Evolutionary conservation across 495 filamentous ascomycete genomes (phyloP), one percentile per base, ranked within the genome.

Genomic region (Sordaria brevicollis): DNA sequence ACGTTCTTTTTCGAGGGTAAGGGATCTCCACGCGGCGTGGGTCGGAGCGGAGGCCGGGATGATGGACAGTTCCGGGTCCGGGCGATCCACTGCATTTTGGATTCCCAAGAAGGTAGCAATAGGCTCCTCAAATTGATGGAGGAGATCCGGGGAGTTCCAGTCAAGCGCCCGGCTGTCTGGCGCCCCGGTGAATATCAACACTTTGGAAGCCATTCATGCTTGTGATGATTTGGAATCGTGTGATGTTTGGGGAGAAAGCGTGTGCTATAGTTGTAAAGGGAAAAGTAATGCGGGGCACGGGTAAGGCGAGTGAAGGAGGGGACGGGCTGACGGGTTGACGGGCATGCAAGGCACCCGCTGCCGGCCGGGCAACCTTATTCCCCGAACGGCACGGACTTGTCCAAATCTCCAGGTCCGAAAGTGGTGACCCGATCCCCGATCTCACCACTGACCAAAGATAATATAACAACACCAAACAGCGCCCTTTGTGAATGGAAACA

Each of bases 111-210:
- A 89, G 17, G 79, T 80, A 5, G 80, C 79, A 43, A 89, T 81
- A 3, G 83, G 76, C 2, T 78, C 76, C 7, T 78, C 71, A 67
- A 83, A 84, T 9, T 76, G 74, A 13, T 81, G 73, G 38, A 91
- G 77, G 65, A 92, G 79, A 35, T 80, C 78, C 5, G 77, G 72
- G 35, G 83, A 75, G 37, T 82, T 77, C 90, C 90, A 93, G 34
- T 84, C 73, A 13, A 93, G 80, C 35, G 79, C 80, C 39, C 71
- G 73, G 21, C 74, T 72, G 31, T 86, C 82, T 33, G 91, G 91
- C 19, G 90, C 88, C 7, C 91, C 90, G 70, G 87, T 78, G 41
- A 91, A 81, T 67, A 92, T 86, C 65, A 89, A 78, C 43, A 84
- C 73, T 70, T 83, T 85, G 70, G 62, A 69, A 67, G 83, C 72